Evolutionary conservation across 139 green algal species (phyloP), one percentile per base, ranked within the genome.

Genomic region (Haematococcus lacustris): DNA sequence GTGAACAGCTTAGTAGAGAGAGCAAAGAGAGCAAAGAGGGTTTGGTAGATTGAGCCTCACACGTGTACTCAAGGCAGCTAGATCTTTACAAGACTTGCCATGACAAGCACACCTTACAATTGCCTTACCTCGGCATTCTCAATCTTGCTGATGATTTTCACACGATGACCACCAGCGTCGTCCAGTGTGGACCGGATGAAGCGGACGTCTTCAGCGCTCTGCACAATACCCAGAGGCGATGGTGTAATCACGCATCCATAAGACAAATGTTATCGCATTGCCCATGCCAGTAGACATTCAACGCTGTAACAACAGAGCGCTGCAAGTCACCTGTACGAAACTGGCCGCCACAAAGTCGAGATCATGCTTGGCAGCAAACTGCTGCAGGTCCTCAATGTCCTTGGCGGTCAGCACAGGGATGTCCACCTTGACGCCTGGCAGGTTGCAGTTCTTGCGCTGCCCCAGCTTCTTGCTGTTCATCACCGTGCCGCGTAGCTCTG

Each of bases 381-480:
- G 78, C 77, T 86, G 60, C 64, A 91, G 73, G 76, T 91, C 86
- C 43, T 82, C 74, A 35, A 91, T 84, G 74, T 91, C 86, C 78
- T 91, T 87, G 30, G 82, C 80, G 47, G 78, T 88, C 68, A 91
- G 78, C 66, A 91, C 86, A 30, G 86, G 86, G 37, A 94, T 84
- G 66, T 95, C 87, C 41, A 95, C 89, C 69, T 90, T 84, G 2
- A 93, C 89, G 7, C 85, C 85, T n/a, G 85, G 85, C 73, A 90
- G 80, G 76, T 90, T 90, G 85, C 82, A 80, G 82, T 87, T 89
- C 73, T 88, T 89, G 62, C 78, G 77, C 73, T 86, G 71, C 1
- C 78, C 75, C 74, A 88, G 78, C 67, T 69, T 71, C 71, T 82
- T 83, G 65, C 47, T 80, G 74, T 87, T 89, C 34, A 86, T 67